Percentiles rank a stretch among this genome's conserved stretches.
Evolutionary conservation across 768 basidiomycete genomes (phyloP).

Genomic region (Suillus cothurnatus): DNA sequence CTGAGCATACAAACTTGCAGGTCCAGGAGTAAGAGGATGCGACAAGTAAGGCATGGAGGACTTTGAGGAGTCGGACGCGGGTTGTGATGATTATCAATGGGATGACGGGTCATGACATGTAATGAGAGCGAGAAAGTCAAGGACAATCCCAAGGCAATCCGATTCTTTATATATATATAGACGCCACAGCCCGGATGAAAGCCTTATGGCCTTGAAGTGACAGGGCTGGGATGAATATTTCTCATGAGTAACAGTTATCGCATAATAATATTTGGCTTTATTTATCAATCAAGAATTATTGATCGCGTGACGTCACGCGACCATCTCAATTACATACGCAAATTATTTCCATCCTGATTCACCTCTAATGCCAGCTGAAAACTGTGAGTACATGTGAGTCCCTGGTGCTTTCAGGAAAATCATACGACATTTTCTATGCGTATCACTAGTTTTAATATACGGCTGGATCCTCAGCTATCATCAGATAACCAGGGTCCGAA

Average conservation of each 20-base stretch:
- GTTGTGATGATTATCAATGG: slow-evolving; percentile 17
- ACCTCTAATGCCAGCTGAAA: neutral
- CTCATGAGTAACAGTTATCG: slow-evolving; percentile 1
- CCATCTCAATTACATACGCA: slow-evolving; percentile 4
- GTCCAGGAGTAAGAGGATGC: slow-evolving; percentile 62
- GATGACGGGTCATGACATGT: slow-evolving; percentile 19
- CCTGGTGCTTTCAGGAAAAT: neutral
- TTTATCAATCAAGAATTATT: slow-evolving; percentile 17
- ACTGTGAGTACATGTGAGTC: neutral
- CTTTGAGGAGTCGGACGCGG: slow-evolving; percentile 16
- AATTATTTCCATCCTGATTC: neutral
- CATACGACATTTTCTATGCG: neutral
- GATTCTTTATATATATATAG: slow-evolving; percentile 11
- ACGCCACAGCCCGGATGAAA: neutral
- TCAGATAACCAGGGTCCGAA: neutral
- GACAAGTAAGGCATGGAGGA: slow-evolving; percentile 26
- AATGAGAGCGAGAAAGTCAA: neutral
- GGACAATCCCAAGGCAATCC: neutral
- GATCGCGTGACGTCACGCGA: slow-evolving; percentile 27
- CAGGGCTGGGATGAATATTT: slow-evolving; percentile 3
- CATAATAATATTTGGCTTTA: slow-evolving; percentile 9
- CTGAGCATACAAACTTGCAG: slow-evolving; percentile 55
- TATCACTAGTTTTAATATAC: neutral
- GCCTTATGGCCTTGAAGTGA: neutral
- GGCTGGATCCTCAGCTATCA: neutral